Evolutionary conservation across 2,329 filamentous ascomycete genomes (phyloP).

Genomic region (Scytalidium sp.): DNA sequence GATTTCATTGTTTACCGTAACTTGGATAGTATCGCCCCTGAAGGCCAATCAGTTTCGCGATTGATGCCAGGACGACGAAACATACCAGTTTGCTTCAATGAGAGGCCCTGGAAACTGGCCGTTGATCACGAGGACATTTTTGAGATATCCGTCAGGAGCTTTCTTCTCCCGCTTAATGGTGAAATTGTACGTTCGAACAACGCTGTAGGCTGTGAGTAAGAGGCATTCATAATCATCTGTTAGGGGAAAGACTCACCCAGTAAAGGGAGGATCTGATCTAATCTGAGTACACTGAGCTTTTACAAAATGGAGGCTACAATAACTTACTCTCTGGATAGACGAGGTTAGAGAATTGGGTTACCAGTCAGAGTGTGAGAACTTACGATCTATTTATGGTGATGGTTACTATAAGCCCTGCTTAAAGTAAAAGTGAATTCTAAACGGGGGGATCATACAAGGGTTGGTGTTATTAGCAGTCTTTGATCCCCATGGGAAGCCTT

Average conservation of each 20-base stretch:
- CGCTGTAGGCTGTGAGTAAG: constrained; percentile 2
- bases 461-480: constrained; percentile 6
- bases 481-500: constrained; percentile 1
- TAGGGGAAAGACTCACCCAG: constrained; percentile 3
- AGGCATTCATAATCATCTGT: background rate
- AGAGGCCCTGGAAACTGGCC: constrained; percentile 63
- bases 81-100: constrained; percentile 58
- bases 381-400: background rate
- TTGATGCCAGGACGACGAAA: background rate
- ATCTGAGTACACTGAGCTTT: constrained; percentile 2
- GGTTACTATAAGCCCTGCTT: background rate
- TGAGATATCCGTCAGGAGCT: constrained; percentile 31
- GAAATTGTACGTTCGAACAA: constrained; percentile 23
- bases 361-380: background rate
- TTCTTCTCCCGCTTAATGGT: constrained; percentile 15
- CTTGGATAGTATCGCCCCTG: constrained; percentile 41
- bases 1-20: constrained; percentile 67
- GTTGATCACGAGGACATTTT: constrained; percentile 53
- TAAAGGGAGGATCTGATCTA: constrained; percentile 8
- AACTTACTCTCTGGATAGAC: background rate
- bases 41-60: background rate
- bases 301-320: background rate
- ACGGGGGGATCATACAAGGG: background rate
- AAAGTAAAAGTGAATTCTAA: background rate
- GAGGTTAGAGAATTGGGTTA: background rate